These are phyloP conservation scores for Eucalyptus shirleyi DNA, from an alignment of 345 rosid genomes.

Conservation along the genomic window DNA sequence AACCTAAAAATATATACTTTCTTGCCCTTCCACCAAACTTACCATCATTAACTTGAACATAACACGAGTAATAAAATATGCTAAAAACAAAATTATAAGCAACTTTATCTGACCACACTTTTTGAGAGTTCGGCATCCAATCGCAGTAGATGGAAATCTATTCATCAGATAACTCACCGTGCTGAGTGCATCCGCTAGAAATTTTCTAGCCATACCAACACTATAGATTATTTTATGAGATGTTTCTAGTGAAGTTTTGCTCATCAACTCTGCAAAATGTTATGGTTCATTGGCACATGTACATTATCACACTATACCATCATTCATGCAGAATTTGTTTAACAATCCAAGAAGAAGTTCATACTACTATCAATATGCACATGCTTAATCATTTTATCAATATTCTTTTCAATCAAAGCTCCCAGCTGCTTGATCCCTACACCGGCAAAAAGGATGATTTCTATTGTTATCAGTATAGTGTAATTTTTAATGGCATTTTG, in stretches of 20 bases:
- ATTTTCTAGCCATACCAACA: not conserved
- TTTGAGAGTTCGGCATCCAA: not conserved
- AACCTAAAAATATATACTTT: not conserved
- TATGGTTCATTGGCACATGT: not conserved
- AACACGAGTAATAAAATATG: not conserved
- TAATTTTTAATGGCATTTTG: not conserved
- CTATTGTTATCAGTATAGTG: not conserved
- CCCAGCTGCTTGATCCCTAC: not conserved
- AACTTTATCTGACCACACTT: fast-evolving
- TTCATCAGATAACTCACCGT: not conserved
- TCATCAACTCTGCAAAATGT: not conserved
- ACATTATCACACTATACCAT: not conserved
- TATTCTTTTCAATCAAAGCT: not conserved
- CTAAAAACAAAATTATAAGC: not conserved
- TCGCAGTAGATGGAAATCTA: not conserved
- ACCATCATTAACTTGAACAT: not conserved
- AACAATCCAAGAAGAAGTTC: not conserved
- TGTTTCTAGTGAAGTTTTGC: not conserved
- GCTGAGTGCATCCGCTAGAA: not conserved
- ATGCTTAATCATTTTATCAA: not conserved
- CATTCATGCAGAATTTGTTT: not conserved
- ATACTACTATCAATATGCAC: not conserved
- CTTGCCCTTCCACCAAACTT: not conserved
- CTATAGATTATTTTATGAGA: not conserved
- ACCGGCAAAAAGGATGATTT: not conserved